phyloP scores from a whole-genome alignment of 2,329 filamentous ascomycete species.

The Verticillium albo-atrum region DNA sequence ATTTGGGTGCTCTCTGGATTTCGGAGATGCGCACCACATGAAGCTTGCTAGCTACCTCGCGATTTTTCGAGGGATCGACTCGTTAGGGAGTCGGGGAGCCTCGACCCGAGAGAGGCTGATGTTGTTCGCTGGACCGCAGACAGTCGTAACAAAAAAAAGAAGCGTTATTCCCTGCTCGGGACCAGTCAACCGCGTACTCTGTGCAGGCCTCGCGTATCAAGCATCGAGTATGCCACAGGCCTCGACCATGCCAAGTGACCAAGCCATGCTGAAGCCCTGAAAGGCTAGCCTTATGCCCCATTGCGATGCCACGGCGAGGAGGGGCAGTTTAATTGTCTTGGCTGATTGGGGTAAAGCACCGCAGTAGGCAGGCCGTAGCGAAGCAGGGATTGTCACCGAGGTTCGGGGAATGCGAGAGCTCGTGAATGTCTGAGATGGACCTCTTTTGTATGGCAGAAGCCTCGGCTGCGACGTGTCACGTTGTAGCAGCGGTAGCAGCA shows the following conservation, averaged over 20 bases:
- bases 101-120: not conserved
- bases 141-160: not conserved
- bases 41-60: not conserved
- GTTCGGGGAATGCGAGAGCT: not conserved
- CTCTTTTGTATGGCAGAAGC: not conserved
- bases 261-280: no score
- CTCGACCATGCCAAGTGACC: no score
- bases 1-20: not conserved
- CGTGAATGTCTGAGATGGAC: not conserved
- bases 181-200: no score
- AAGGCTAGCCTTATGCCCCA: not conserved
- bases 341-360: not conserved
- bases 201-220: no score
- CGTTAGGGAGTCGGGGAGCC: not conserved
- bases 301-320: not conserved
- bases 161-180: not conserved
- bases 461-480: not conserved
- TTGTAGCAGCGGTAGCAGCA: no score
- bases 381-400: not conserved
- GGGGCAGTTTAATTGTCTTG: not conserved
- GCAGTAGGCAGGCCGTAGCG: not conserved
- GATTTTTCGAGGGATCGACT: not conserved
- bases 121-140: not conserved
- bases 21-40: not conserved
- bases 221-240: no score